Evolutionary conservation across 2,329 filamentous ascomycete species (phyloP).

Genomic region (Diaporthe vaccinii): DNA sequence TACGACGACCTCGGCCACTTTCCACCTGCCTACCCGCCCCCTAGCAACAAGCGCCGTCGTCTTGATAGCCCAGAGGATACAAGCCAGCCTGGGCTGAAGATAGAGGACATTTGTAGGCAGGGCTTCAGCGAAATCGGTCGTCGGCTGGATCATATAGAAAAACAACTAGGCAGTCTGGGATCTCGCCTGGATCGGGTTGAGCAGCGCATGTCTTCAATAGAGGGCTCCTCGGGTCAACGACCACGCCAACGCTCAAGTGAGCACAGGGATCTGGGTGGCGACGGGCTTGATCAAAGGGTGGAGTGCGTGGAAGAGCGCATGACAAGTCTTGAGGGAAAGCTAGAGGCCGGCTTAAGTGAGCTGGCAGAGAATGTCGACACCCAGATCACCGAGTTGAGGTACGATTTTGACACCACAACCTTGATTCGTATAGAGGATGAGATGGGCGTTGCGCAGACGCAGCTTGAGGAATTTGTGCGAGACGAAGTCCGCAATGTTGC

Average conservation of each 20-base stretch:
- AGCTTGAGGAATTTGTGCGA: conserved; percentile 39
- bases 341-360: conserved; percentile 35
- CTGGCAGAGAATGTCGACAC: conserved; percentile 32
- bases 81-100: neutral
- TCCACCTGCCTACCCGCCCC: conserved; percentile 23
- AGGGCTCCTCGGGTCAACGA: neutral
- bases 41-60: conserved; percentile 35
- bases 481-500: conserved; percentile 37
- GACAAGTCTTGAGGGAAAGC: conserved; percentile 25
- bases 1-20: conserved; percentile 32
- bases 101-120: conserved; percentile 39
- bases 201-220: conserved; percentile 5
- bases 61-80: neutral
- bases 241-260: neutral
- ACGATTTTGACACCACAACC: conserved; percentile 36
- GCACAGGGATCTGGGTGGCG: neutral
- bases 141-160: conserved; percentile 38
- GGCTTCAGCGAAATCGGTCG: conserved; percentile 38
- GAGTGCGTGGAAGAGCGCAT: conserved; percentile 34
- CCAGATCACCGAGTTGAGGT: conserved; percentile 33
- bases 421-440: conserved; percentile 38
- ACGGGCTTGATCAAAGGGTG: conserved; percentile 31
- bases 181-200: conserved; percentile 34
- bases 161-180: conserved; percentile 18
- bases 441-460: conserved; percentile 37